phyloP scores from a whole-genome alignment of 2,329 filamentous ascomycete species.

The Monosporascus sp. region DNA sequence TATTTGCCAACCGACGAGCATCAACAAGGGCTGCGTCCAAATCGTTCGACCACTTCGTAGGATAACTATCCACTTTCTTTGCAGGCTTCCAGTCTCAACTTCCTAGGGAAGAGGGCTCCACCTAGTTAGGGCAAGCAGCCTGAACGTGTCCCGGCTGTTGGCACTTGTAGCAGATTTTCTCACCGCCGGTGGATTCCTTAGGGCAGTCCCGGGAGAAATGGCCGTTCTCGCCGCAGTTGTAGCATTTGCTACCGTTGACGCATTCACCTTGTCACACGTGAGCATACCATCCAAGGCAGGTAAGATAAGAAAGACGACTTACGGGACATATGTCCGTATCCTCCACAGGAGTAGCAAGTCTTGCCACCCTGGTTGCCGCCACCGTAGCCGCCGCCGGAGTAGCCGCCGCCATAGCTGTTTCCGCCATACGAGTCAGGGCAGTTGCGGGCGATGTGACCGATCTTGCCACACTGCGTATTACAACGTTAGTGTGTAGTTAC shows the following conservation, averaged over 20 bases:
- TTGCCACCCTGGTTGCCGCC: constrained; percentile 52
- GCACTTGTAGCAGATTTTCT: constrained; percentile 99
- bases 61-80: not conserved
- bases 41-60: not conserved
- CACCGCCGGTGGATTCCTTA: constrained; percentile 76
- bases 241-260: constrained; percentile 99
- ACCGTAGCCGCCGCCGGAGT: constrained; percentile 40
- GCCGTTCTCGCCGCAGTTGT: constrained; percentile 94
- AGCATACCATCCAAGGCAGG: constrained; percentile 4
- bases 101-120: not conserved
- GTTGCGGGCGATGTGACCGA: constrained; percentile 93
- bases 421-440: constrained; percentile 61
- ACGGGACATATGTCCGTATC: constrained; percentile 94
- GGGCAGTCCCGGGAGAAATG: constrained; percentile 96
- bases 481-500: constrained; percentile 1
- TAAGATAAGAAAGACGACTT: constrained; percentile 26
- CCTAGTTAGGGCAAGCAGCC: constrained; percentile 82
- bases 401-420: constrained; percentile 41
- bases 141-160: constrained; percentile 82
- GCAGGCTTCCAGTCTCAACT: not conserved
- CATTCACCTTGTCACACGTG: constrained; percentile 60
- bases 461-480: constrained; percentile 68
- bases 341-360: constrained; percentile 98
- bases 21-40: not conserved
- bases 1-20: not conserved